Evolutionary conservation across 2,329 filamentous ascomycete genomes (phyloP), one percentile per base, ranked within the genome.

Genomic region (Phaeoacremonium minimum): DNA sequence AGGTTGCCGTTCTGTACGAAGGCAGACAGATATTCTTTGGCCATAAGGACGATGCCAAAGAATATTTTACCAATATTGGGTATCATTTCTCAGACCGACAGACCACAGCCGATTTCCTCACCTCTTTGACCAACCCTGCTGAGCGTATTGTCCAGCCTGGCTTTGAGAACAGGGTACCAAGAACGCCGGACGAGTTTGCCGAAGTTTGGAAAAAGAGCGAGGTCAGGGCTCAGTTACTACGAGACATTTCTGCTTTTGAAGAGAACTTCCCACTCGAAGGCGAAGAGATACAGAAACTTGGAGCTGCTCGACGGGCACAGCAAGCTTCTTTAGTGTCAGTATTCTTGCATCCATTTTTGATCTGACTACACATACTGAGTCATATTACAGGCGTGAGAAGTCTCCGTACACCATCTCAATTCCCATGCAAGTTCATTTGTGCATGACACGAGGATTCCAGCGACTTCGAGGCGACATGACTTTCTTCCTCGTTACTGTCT

Each of bases 81-180:
- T 86, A 83, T 50, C 70, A 80, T 28, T 81, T 80, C 50, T 79
- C 80, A 4, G 58, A 77, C 3, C 77, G 82, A 11, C 77, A 78
- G 60, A 86, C 82, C 1, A 83, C 77, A 0, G 78, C 82, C 13
- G 83, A 87, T 52, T 87, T 86, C 63, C 60, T 87, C 30, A 87
- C 82, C 1, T 83, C 80, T 14, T 80, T 86, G 59, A 85, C 81
- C 3, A 73, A 71, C 32, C 61, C 77, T 1, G 47, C 61, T 4
- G 77, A 81, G 57, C 75, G 77, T 38, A 45, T 75, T 18, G 62
- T 77, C 17, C 73, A 72, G 29, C 56, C 65, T 2, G 77, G 75
- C 26, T 80, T 70, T 45, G 69, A 80, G 54, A 53, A 77, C 41
- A 61, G 63, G 30, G 71, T 77, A 1, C 80, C 80, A 2, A 66